These are phyloP conservation scores for Phytophthora crassamura DNA, from an alignment of 352 stramenopile species.

Conservation along the genomic window DNA sequence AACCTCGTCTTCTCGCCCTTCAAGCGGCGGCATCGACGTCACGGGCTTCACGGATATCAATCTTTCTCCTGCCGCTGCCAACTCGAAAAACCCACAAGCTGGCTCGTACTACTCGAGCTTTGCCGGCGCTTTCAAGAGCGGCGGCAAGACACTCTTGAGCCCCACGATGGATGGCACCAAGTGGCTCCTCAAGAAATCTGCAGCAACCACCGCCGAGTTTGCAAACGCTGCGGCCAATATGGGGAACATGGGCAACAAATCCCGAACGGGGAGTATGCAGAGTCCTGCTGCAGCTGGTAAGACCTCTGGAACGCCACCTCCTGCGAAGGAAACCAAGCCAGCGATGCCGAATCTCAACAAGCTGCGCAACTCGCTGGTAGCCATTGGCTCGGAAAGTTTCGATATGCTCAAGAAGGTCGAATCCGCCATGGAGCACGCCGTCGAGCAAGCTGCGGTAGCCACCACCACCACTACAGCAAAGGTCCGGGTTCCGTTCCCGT, in stretches of 20 bases:
- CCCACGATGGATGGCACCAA: slow-evolving; percentile 69
- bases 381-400: slow-evolving; percentile 74
- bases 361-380: slow-evolving; percentile 59
- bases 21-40: slow-evolving; percentile 7
- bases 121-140: slow-evolving; percentile 67
- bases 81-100: slow-evolving; percentile 15
- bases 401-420: slow-evolving; percentile 84
- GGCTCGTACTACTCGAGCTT: slow-evolving; percentile 79
- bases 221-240: slow-evolving; percentile 36
- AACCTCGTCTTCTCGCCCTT: slow-evolving; percentile 9
- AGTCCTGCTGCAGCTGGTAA: slow-evolving; percentile 9
- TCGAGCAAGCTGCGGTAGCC: slow-evolving; percentile 37
- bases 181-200: slow-evolving; percentile 81
- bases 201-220: slow-evolving; percentile 38
- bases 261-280: slow-evolving; percentile 30
- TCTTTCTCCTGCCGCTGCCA: slow-evolving; percentile 22
- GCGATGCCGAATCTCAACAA: slow-evolving; percentile 62
- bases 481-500: slow-evolving; percentile 46
- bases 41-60: slow-evolving; percentile 34
- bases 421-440: slow-evolving; percentile 46
- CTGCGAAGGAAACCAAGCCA: slow-evolving; percentile 23
- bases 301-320: not conserved
- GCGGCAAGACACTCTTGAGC: slow-evolving; percentile 74
- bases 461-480: slow-evolving; percentile 48
- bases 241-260: slow-evolving; percentile 36